Percentiles rank a stretch among this genome's conserved stretches.
These are phyloP conservation scores for Morella rubra DNA, from an alignment of 306 rosid species.

Conservation along the genomic window DNA sequence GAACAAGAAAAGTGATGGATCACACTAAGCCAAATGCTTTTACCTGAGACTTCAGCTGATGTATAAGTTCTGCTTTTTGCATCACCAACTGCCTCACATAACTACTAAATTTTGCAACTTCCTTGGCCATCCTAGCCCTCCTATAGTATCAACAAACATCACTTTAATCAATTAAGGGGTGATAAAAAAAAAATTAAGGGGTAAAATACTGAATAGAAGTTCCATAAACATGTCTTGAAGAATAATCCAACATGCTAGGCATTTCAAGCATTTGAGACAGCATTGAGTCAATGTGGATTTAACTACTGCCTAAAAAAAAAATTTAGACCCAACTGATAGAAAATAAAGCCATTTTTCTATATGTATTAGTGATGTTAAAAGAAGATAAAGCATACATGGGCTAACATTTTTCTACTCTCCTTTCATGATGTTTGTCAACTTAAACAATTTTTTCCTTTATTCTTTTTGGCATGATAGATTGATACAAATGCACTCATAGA, in stretches of 20 bases:
- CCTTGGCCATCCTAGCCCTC: slow-evolving; percentile 62
- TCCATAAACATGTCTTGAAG: neutral
- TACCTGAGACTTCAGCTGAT: slow-evolving; percentile 54
- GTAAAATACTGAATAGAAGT: neutral
- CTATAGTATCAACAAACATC: slow-evolving; percentile 35
- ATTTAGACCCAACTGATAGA: too few species aligned
- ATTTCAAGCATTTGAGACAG: neutral
- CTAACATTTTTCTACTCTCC: too few species aligned
- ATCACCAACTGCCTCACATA: slow-evolving; percentile 58
- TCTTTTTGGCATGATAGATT: too few species aligned
- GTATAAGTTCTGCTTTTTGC: slow-evolving; percentile 63
- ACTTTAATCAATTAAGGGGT: neutral
- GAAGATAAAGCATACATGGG: too few species aligned
- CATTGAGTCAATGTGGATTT: neutral
- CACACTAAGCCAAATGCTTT: slow-evolving; percentile 25
- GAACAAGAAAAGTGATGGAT: neutral
- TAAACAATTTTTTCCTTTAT: too few species aligned
- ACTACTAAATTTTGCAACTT: slow-evolving; percentile 45
- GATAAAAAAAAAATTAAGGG: too few species aligned
- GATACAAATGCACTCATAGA: too few species aligned
- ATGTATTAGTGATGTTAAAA: too few species aligned
- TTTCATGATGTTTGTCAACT: too few species aligned
- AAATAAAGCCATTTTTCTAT: too few species aligned
- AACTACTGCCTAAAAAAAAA: too few species aligned
- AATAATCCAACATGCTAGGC: neutral